Conservation (phyloP, 805 yeast species). For the Myxozyma neotropica region DNA sequence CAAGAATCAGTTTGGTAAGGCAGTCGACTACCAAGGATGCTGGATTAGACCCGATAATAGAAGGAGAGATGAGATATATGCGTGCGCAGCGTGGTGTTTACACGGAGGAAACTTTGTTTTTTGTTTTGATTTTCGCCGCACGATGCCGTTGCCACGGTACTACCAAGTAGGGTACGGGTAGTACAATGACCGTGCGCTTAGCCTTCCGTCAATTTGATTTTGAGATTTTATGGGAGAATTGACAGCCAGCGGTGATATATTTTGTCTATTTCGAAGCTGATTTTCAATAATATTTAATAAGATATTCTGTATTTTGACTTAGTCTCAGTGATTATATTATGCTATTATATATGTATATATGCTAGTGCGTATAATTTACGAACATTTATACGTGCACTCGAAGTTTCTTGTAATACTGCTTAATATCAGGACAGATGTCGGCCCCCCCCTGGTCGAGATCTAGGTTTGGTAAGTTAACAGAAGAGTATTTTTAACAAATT, state of each 20-base stretch:
- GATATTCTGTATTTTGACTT: neutral
- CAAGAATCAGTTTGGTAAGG: no score
- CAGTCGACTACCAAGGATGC: no score
- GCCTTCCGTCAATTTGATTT: neutral
- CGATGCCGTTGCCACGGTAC: slow-evolving; percentile 8
- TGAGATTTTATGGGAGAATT: neutral
- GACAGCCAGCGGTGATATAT: no score
- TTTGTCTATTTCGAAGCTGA: no score
- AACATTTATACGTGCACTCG: neutral
- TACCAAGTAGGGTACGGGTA: neutral
- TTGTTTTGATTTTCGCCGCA: slow-evolving; percentile 3
- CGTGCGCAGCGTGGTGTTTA: slow-evolving; percentile 3
- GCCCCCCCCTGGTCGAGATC: slow-evolving; percentile 7
- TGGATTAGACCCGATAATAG: no score
- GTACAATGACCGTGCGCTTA: neutral
- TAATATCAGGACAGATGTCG: slow-evolving; percentile 4
- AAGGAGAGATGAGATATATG: neutral
- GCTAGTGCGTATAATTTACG: no score
- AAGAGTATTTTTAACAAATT: neutral
- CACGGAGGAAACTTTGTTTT: neutral
- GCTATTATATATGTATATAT: neutral
- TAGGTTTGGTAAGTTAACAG: slow-evolving; percentile 5
- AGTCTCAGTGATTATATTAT: neutral
- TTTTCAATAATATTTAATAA: neutral
- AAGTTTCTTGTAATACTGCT: neutral